Percentiles rank a stretch among this genome's conserved stretches.
These are phyloP conservation scores for Arachis monticola DNA, from an alignment of 331 rosid genomes.

Conservation along the genomic window DNA sequence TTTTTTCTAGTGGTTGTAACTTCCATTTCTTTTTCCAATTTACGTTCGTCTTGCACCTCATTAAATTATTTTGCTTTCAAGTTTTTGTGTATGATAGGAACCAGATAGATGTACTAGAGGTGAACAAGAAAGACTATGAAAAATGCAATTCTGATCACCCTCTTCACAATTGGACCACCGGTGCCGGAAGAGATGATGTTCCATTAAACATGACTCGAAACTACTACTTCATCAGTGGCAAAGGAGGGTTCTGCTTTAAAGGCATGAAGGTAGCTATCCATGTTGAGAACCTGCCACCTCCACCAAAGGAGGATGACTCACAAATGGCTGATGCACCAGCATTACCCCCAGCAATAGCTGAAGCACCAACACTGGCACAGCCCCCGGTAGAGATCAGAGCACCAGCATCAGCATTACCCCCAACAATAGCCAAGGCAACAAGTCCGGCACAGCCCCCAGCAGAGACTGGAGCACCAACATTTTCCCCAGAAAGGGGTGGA, in stretches of 20 bases:
- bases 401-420: constrained; percentile 43
- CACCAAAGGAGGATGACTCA: constrained; percentile 59
- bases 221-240: constrained; percentile 82
- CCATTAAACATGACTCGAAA: constrained; percentile 74
- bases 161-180: constrained; percentile 73
- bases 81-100: constrained; percentile 95
- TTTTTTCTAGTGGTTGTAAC: not conserved
- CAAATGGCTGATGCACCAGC: constrained; percentile 39
- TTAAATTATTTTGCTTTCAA: constrained; percentile 16
- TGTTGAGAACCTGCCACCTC: constrained; percentile 77
- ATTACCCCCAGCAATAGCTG: constrained; percentile 39
- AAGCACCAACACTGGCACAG: not conserved
- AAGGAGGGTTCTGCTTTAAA: constrained; percentile 85
- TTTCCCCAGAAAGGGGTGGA: constrained; percentile 44
- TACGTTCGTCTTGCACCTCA: not conserved
- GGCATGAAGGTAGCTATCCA: constrained; percentile 81
- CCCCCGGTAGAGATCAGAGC: constrained; percentile 62
- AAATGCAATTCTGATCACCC: constrained; percentile 71
- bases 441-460: constrained; percentile 56
- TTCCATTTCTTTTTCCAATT: constrained; percentile 16
- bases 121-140: constrained; percentile 84
- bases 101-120: constrained; percentile 80
- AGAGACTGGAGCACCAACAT: constrained; percentile 33
- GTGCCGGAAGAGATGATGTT: constrained; percentile 92
- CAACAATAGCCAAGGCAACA: not conserved